A percentile compares a stretch with the other conserved stretches of the same genome.
Conservation (phyloP, 345 rosid genomes). For the Eucalyptus coolabah region DNA sequence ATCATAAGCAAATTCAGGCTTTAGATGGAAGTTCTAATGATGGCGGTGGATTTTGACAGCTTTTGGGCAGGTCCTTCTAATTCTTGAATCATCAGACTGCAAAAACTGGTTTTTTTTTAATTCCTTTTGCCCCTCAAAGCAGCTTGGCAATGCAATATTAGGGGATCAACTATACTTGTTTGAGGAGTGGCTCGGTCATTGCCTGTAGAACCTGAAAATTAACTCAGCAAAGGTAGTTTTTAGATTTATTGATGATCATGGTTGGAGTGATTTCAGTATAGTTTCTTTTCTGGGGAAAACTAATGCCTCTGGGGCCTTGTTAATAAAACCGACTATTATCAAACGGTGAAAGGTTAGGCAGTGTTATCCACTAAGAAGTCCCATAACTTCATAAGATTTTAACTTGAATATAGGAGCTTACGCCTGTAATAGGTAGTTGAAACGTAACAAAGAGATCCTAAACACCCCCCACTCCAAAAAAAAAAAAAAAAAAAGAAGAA, state of each 20-base stretch:
- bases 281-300: background rate
- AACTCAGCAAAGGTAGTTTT: background rate
- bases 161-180: background rate
- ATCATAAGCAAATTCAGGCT: background rate
- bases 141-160: background rate
- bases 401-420: background rate
- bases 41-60: background rate
- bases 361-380: background rate
- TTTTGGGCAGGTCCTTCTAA: background rate
- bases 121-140: background rate
- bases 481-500: background rate
- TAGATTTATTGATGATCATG: background rate
- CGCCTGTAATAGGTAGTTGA: background rate
- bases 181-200: background rate
- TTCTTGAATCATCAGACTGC: background rate
- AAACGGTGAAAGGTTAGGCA: background rate
- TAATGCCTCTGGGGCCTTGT: background rate
- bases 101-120: background rate
- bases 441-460: background rate
- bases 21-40: background rate
- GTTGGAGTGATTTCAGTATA: background rate
- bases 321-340: background rate
- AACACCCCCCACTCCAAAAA: fast-evolving
- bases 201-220: background rate
- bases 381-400: background rate